These are phyloP conservation scores for Aspergillus versicolor DNA, from an alignment of 2,329 filamentous ascomycete species.

Conservation along the genomic window DNA sequence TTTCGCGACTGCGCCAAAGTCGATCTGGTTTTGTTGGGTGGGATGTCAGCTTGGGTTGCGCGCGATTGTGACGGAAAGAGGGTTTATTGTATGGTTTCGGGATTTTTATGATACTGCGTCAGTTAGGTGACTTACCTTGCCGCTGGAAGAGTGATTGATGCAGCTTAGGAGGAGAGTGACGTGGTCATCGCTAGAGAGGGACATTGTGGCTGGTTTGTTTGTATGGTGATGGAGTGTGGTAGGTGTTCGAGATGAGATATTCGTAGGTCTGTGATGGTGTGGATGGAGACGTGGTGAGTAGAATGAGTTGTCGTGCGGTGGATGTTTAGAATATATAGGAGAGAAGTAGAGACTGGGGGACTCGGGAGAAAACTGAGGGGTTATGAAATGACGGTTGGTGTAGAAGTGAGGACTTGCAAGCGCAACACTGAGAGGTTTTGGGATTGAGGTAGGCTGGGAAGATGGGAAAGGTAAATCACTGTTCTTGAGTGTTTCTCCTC, in stretches of 20 bases:
- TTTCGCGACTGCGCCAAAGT: constrained; percentile 64
- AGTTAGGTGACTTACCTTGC: constrained; percentile 52
- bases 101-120: not conserved
- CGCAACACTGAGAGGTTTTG: too few species aligned
- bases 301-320: not conserved
- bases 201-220: constrained; percentile 42
- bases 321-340: not conserved
- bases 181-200: constrained; percentile 54
- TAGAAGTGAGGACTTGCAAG: too few species aligned
- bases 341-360: not conserved
- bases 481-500: not conserved
- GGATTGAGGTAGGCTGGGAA: not conserved
- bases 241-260: not conserved
- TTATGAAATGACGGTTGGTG: not conserved
- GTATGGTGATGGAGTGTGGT: not conserved
- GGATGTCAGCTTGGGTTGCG: not conserved
- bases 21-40: constrained; percentile 48
- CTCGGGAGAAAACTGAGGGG: not conserved
- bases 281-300: not conserved
- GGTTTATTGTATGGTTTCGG: too few species aligned
- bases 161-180: constrained; percentile 67
- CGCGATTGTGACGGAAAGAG: not conserved
- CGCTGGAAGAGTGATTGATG: constrained; percentile 60
- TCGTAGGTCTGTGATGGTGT: not conserved
- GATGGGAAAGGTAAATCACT: not conserved